These are phyloP conservation scores for Paramecium caudatum DNA, from an alignment of 73 alveolate species.

Conservation along the genomic window DNA sequence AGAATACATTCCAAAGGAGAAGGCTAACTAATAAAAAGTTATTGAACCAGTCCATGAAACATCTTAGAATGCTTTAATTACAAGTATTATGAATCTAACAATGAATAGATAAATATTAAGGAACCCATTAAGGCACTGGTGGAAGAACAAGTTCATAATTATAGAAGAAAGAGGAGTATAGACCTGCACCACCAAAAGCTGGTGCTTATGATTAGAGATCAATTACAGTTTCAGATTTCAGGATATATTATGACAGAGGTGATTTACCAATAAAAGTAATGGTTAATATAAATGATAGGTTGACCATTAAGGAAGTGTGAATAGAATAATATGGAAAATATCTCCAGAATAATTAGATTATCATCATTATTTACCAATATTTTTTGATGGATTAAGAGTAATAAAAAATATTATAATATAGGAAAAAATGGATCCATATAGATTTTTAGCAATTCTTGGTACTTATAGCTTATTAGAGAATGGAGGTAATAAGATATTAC, in stretches of 20 bases:
- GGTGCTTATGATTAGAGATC: conserved; percentile 93
- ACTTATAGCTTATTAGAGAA: conserved; percentile 96
- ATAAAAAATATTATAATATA: conserved; percentile 64
- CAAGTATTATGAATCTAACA: conserved; percentile 49
- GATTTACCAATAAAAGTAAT: conserved; percentile 94
- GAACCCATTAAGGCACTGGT: conserved; percentile 87
- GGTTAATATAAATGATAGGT: conserved; percentile 8
- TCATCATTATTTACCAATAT: conserved; percentile 99
- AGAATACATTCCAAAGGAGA: conserved; percentile 82
- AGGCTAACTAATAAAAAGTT: conserved; percentile 63
- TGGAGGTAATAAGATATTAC: conserved; percentile 98
- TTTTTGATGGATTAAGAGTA: conserved; percentile 98
- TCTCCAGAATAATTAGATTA: conserved; percentile 96
- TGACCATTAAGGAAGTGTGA: conserved; percentile 95
- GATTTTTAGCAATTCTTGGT: conserved; percentile 99
- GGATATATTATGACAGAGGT: conserved; percentile 98
- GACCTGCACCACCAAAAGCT: conserved; percentile 92
- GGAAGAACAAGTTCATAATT: conserved; percentile 94
- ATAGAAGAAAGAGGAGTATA: conserved; percentile 85
- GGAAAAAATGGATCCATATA: conserved; percentile 98
- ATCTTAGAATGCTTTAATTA: conserved; percentile 66
- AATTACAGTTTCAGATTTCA: conserved; percentile 94
- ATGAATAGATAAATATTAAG: conserved; percentile 83
- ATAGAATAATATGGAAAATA: conserved; percentile 98
- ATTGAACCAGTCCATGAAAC: conserved; percentile 72